Base-by-base conservation (phyloP, 2,329 filamentous ascomycete genomes). In the Fusarium sublunatum region DNA sequence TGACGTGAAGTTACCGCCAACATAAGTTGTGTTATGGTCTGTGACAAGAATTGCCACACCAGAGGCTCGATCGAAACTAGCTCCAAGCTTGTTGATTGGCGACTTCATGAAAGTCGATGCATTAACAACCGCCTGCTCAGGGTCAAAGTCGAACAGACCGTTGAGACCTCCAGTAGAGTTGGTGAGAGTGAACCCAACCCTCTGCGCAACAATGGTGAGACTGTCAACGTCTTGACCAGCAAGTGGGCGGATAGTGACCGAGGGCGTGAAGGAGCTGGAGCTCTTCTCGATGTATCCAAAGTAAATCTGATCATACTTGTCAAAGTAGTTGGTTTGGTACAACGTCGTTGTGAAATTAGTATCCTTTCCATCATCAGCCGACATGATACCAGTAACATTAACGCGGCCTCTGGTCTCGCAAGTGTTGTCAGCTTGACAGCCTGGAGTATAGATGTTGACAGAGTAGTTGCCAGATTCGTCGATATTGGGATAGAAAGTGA, bases 301-400 rank as follows among this genome's bases (percentile, higher is more conserved):
- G 77, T 93, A 97, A 56, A 99, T 88, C 67, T 91, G 88, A 73
- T 99, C 95, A 72, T 96, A 98, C 77, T 99, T 99, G 81, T 98
- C 94, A 75, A 89, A 96, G 74, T 96, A 86, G 78, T 99, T 99
- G 15, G 93, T 97, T 76, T 99, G 95, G 73, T 86, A 96, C 7
- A 97, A 79, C 1, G 85, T 83, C 1, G 82, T 86, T 26, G 86
- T 83, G 54, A 88, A 82, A 6, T 85, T 80, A 32, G 76, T 73
- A 46, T 78, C 67, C 68, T 76, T 66, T 67, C 76, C 72, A 53
- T 77, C 70, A 72, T 82, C 70, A 67, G 80, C 78, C 3, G 87
- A 84, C 80, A 95, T 88, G 24, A 82, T 83, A 31, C 88, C 91
- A 2, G 91, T 94, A 48, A 99, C 83, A 67, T 93, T 93, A 54